phyloP scores from a whole-genome alignment of 2,329 filamentous ascomycete genomes.

The Pleoardoris graminearum region DNA sequence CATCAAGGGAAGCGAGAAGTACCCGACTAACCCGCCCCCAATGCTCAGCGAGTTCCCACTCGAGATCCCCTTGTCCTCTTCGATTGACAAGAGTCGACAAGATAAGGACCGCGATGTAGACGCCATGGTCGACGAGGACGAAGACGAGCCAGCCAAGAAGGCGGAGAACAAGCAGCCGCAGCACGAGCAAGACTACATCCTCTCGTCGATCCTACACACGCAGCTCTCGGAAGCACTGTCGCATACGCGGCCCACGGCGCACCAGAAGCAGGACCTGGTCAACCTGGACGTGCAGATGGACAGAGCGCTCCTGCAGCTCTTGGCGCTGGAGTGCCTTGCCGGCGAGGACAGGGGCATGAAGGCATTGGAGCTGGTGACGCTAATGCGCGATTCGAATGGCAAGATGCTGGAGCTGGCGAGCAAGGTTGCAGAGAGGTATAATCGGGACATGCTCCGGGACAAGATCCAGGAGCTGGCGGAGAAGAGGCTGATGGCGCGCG shows the following conservation, averaged over 20 bases:
- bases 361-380: constrained; percentile 82
- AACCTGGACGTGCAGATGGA: constrained; percentile 82
- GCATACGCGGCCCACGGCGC: constrained; percentile 64
- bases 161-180: constrained; percentile 57
- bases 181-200: constrained; percentile 81
- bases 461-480: constrained; percentile 91
- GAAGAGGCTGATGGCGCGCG: constrained; percentile 63
- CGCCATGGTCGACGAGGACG: constrained; percentile 39
- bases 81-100: constrained; percentile 40
- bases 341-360: constrained; percentile 95
- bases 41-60: constrained; percentile 94
- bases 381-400: constrained; percentile 83
- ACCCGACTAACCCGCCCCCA: constrained; percentile 78
- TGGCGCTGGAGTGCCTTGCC: constrained; percentile 87
- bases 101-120: constrained; percentile 40
- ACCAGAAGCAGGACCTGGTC: constrained; percentile 68
- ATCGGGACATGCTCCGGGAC: constrained; percentile 75
- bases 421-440: constrained; percentile 87
- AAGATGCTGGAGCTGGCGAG: constrained; percentile 90
- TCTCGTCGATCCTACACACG: constrained; percentile 70
- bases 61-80: constrained; percentile 73
- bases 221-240: constrained; percentile 77
- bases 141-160: constrained; percentile 14
- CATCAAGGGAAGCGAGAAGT: constrained; percentile 89
- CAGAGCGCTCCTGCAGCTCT: constrained; percentile 84